Evolutionary conservation across 805 yeast genomes (phyloP), one percentile per base, ranked within the genome.

Genomic region (Wickerhamomyces rabaulensis): DNA sequence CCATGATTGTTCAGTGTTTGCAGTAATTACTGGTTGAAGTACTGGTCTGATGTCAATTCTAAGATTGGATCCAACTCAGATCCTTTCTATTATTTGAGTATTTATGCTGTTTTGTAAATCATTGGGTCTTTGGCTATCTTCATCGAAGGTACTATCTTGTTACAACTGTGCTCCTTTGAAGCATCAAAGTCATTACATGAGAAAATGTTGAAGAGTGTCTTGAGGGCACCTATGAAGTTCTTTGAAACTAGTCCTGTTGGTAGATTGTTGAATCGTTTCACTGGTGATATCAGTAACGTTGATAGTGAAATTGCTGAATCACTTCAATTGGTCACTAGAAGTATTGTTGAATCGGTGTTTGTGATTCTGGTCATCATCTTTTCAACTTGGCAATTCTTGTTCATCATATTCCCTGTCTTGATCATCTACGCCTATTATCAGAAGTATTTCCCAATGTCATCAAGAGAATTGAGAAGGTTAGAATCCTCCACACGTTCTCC

Each of bases 241-340:
- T 77, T 87, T 69, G 95, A 88, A 61, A 76, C 87, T 10, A 84
- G 92, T 0, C 96, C 96, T 6, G 73, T 84, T 67, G 95, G 95
- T 2, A 73, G 95, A 55, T 82, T 87, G 46, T 68, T 87, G 61
- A 87, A 86, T 64, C 68, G 95, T 52, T 87, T 87, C 61, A 84
- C 95, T 2, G 85, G 84, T 55, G 96, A 87, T 62, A 82, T 90
- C 0, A 92, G 87, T 57, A 79, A 79, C 9, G 67, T 87, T 60
- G 95, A 88, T 61, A 86, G 84, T 58, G 91, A 85, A 63, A 64
- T 88, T 50, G 73, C 76, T 33, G 85, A 82, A 57, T 82, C 79
- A 53, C 52, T 84, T 41, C 71, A 91, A 47, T 65, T 80, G 62
- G 68, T 83, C 39, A 53, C 80, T 38, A 75, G 69, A 52, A 27